Evolutionary conservation across 768 basidiomycete species (phyloP), one percentile per base, ranked within the genome.

Genomic region (Panaeolus cyanescens): DNA sequence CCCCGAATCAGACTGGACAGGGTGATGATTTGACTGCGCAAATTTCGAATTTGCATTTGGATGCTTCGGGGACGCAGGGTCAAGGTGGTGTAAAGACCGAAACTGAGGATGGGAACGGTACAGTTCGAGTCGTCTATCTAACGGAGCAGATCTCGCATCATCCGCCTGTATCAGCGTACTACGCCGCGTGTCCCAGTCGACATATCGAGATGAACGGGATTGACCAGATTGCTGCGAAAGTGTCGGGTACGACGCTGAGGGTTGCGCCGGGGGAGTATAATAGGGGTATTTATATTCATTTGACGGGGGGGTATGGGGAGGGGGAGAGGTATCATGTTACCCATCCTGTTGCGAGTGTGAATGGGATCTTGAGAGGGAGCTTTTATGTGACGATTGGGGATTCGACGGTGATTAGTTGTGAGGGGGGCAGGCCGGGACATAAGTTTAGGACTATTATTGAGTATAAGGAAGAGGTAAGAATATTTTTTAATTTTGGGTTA

Each of bases 81-180:
- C 25, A 50, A 50, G 22, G 33, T 13, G n/a, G 45, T 15, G 45
- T 76, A 5, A 72, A 75, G 30, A 63, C 54, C 32, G 36, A 59
- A n/a, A n/a, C n/a, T n/a, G n/a, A n/a, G n/a, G n/a, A n/a, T n/a
- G n/a, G n/a, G n/a, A n/a, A n/a, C 42, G 80, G 78, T 17, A 77
- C 79, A 55, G 73, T 87, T 15, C 90, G 93, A 32, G 85, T 96
- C 42, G 84, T 86, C 5, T 96, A 85, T 73, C 75, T 96, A 53
- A 96, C 95, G 13, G 96, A 97, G 73, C 96, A 97, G 74, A 88
- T 98, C 53, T 97, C 93, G 1, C 97, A 99, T 75, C 97, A 99
- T 69, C 97, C 97, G 0, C 97, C 97, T 2, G 86, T 98, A 31
- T 96, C 94, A 1, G 88, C 91, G 0, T 96, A 88, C 70, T 88